Conservation (phyloP, 2,329 filamentous ascomycete species). For the Venturia pyrina region DNA sequence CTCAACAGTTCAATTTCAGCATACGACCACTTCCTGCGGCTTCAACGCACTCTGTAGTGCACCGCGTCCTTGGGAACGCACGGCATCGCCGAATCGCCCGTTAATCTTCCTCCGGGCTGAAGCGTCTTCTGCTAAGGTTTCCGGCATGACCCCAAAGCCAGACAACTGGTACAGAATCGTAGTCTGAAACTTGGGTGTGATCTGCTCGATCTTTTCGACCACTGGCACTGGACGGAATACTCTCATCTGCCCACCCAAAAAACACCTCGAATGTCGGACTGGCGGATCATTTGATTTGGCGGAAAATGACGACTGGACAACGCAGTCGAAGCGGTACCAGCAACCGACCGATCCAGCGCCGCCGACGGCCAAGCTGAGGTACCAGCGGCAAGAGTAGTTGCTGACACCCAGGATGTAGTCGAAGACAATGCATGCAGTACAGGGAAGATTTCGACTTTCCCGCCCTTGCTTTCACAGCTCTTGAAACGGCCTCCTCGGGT, state of each 20-base stretch:
- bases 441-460: neutral
- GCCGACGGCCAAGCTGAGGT: neutral
- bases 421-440: neutral
- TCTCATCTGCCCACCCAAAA: neutral
- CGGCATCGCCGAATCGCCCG: neutral
- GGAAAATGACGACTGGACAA: neutral
- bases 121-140: neutral
- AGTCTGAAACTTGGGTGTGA: neutral
- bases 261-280: neutral
- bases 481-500: neutral
- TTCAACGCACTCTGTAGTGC: neutral
- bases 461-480: neutral
- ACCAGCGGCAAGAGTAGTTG: neutral
- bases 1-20: neutral
- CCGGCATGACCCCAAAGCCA: neutral
- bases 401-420: neutral
- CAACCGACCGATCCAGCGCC: neutral
- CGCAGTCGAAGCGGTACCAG: neutral
- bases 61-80: neutral
- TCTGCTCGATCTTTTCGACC: neutral
- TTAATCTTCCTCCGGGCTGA: no score
- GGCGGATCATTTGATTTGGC: neutral
- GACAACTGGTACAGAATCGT: neutral
- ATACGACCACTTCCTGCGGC: neutral
- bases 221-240: neutral